Evolutionary conservation across 148 eudicot species (phyloP).

Genomic region (Heliamphora exappendiculata): DNA sequence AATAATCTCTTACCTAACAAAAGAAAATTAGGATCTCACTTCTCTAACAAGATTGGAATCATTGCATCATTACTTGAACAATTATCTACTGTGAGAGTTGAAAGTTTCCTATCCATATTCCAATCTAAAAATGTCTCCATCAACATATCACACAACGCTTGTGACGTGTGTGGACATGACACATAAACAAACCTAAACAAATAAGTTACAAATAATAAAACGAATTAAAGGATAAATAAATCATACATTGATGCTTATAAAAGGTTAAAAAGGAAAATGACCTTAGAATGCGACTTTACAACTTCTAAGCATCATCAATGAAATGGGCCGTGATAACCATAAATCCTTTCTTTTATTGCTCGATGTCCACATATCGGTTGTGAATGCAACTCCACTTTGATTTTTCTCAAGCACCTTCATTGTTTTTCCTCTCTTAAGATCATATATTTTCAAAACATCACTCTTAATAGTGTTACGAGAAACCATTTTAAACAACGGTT

Average conservation of each 20-base stretch:
- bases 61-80: constrained; percentile 5
- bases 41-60: not conserved
- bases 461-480: not conserved
- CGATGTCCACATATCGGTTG: constrained; percentile 22
- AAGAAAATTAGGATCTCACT: not conserved
- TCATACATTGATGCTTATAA: not conserved
- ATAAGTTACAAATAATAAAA: not conserved
- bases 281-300: constrained; percentile 12
- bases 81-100: not conserved
- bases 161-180: constrained; percentile 14
- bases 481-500: not conserved
- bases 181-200: constrained; percentile 20
- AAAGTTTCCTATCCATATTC: constrained; percentile 6
- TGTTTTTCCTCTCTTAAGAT: not conserved
- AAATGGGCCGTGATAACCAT: constrained; percentile 21
- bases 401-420: not conserved
- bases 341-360: constrained; percentile 15
- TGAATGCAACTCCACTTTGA: constrained; percentile 7
- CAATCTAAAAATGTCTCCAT: constrained; percentile 5
- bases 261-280: no score
- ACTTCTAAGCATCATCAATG: constrained; percentile 14
- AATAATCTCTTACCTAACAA: constrained; percentile 2
- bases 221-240: not conserved
- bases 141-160: constrained; percentile 7
- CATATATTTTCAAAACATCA: constrained; percentile 15